Base-by-base conservation (phyloP, 768 basidiomycete genomes). In the Terana coerulea region DNA sequence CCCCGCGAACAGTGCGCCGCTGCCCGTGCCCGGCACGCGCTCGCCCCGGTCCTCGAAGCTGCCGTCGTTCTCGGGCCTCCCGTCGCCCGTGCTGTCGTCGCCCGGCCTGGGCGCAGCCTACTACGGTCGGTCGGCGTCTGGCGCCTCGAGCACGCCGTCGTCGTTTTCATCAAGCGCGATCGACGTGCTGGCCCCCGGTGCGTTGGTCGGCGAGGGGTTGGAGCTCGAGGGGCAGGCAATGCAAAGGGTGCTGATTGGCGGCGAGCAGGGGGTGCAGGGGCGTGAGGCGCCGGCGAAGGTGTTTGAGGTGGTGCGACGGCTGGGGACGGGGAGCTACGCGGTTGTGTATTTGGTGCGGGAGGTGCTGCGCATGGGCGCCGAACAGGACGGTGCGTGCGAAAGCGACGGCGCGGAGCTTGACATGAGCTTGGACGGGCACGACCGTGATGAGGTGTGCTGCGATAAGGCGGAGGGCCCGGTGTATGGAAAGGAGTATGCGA, bases 271-370 rank as follows among this genome's bases (percentile, higher is more conserved):
- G n/a, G n/a, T n/a, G n/a, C 37, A 37, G 26, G 36, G 29, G 8
- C 29, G 29, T 7, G 47, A 37, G 29, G 66, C 73, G 52, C 81
- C 81, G 17, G 84, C 83, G 14, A 72, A 67, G 19, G 82, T 84
- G 58, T 92, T 95, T 54, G 80, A 92, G 72, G 92, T 98, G 66
- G 80, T 95, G 59, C 75, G 88, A 51, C 82, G 81, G 56, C 81
- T 95, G 47, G 94, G 94, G 43, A 84, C 88, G 0, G 94, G 94
- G 59, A 88, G 86, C 55, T 97, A 95, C 65, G 94, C 94, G 14
- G 88, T 93, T 61, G 94, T 97, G 49, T 98, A 97, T 66, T 84
- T 92, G 54, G 94, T 97, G 24, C 81, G 82, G 41, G 87, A 91
- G 68, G 78, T 88, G 30, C 58, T 77, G 24, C 69, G 65, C 14